Percentiles rank a stretch among this genome's conserved stretches.
Evolutionary conservation across 2,329 filamentous ascomycete species (phyloP).

Genomic region (Cladobotryum protrusum): DNA sequence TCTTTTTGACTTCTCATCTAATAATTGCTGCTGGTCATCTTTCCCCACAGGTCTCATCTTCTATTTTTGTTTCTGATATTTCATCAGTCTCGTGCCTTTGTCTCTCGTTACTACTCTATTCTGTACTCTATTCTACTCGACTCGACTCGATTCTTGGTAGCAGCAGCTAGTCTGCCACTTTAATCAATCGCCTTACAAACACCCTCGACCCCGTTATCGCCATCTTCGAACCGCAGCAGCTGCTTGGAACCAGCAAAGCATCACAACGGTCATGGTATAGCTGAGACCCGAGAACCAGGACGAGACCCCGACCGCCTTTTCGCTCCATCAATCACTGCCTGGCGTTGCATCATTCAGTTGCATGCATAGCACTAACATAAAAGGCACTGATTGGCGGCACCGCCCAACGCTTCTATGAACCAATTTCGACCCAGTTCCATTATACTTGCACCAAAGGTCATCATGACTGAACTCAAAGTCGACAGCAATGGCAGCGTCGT

Average conservation of each 20-base stretch:
- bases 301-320: neutral
- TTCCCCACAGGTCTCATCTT: slow-evolving; percentile 9
- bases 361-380: neutral
- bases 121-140: neutral
- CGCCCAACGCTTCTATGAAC: slow-evolving; percentile 3
- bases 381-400: too few species aligned
- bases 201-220: too few species aligned
- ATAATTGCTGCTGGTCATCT: slow-evolving; percentile 8
- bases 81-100: neutral
- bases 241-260: neutral
- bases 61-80: neutral
- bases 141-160: neutral
- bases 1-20: slow-evolving; percentile 2
- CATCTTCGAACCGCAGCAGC: neutral
- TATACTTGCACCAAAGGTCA: neutral
- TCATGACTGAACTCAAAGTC: slow-evolving; percentile 20
- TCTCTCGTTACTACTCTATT: neutral
- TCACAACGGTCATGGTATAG: slow-evolving; percentile 6
- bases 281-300: slow-evolving; percentile 1
- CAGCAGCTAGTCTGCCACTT: too few species aligned
- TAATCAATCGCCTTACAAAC: too few species aligned
- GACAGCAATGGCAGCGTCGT: slow-evolving; percentile 44
- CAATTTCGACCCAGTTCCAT: neutral
- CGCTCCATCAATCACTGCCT: neutral
- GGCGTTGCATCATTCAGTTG: neutral